Conservation (phyloP, 1,284 basidiomycete genomes). For the Ceratobasidium papillatum region DNA sequence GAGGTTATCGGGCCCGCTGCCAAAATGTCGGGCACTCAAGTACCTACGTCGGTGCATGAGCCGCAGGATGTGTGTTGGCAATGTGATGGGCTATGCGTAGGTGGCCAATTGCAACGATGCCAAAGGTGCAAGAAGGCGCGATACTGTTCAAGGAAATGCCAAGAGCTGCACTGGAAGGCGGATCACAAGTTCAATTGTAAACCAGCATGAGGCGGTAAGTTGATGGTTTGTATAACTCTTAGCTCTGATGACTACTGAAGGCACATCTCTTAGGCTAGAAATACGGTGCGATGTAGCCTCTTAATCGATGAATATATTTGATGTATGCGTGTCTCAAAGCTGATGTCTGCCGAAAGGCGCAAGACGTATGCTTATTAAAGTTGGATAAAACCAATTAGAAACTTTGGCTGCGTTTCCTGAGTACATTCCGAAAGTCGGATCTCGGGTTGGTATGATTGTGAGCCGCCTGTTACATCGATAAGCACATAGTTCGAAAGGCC, state of each 20-base stretch:
- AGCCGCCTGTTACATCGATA: no score
- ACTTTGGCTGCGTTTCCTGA: no score
- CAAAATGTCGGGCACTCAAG: neutral
- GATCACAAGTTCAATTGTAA: constrained; percentile 24
- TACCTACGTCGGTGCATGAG: neutral
- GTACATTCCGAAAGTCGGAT: no score
- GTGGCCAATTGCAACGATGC: neutral
- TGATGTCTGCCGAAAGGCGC: neutral
- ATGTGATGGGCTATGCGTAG: neutral
- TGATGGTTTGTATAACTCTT: neutral
- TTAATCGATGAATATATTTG: neutral
- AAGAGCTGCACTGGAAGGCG: constrained; percentile 26
- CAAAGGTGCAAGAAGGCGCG: constrained; percentile 33
- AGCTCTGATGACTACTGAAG: neutral
- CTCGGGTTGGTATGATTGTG: no score
- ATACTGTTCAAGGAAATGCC: constrained; percentile 20
- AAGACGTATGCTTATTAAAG: no score
- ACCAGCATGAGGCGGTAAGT: neutral
- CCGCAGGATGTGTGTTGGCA: constrained; percentile 26
- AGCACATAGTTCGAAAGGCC: no score
- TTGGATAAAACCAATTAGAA: no score
- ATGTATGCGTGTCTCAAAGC: neutral
- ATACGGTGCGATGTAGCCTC: neutral
- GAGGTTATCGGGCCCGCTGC: constrained; percentile 4
- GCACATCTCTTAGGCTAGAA: neutral